These are phyloP conservation scores for Sporothrix brunneoviolacea DNA, from an alignment of 2,329 filamentous ascomycete species.

Conservation along the genomic window DNA sequence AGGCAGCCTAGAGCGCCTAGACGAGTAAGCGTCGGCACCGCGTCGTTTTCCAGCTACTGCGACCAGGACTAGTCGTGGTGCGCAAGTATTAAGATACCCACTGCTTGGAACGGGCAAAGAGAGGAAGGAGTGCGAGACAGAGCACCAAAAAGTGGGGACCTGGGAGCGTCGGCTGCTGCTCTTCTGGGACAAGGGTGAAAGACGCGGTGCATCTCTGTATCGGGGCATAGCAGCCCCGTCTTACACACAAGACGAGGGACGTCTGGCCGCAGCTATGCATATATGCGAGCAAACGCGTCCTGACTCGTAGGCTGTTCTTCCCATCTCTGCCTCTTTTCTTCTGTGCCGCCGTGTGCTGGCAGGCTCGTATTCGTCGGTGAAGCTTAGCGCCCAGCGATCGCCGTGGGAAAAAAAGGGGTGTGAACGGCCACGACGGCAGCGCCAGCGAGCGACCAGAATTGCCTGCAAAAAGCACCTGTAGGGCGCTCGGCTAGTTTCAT, in stretches of 20 bases:
- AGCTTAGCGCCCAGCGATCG: neutral
- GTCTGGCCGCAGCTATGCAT: neutral
- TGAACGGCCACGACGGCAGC: neutral
- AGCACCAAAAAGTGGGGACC: neutral
- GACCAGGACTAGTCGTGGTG: neutral
- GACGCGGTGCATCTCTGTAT: neutral
- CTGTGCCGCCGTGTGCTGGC: slow-evolving; percentile 4
- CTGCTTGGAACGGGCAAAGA: slow-evolving; percentile 1
- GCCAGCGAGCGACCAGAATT: neutral
- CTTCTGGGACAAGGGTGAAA: neutral
- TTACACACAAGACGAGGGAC: neutral
- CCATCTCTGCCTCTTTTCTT: neutral
- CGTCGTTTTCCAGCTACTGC: neutral
- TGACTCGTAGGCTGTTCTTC: too few relatives aligned
- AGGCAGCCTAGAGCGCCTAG: neutral
- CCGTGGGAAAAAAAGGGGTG: slow-evolving; percentile 2
- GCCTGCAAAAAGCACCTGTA: neutral
- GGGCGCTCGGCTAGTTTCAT: slow-evolving; percentile 5
- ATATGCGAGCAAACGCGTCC: neutral
- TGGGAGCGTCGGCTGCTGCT: neutral
- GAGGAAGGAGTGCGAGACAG: neutral
- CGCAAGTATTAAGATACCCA: neutral
- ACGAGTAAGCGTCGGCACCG: neutral
- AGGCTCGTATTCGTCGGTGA: slow-evolving; percentile 2
- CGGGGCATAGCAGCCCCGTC: neutral